A percentile compares a stretch with the other conserved stretches of the same genome.
Conservation (phyloP, 192 early-diverging fungal genomes). For the Chytriomyces sp. region DNA sequence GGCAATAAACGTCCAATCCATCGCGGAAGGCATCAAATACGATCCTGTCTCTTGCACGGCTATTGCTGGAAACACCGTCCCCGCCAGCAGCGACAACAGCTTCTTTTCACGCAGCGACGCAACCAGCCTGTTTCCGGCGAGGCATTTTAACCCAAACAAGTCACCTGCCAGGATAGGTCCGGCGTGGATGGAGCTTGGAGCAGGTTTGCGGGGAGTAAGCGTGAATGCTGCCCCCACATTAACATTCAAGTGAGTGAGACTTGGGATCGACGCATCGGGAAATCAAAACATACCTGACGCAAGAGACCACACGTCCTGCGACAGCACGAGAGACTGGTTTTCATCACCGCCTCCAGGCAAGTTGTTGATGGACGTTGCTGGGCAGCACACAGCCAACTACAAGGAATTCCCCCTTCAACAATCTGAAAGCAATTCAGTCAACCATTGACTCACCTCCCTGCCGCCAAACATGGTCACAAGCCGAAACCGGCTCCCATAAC, state of each 20-base stretch:
- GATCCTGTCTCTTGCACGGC: background rate
- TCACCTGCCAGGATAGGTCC: background rate
- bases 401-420: background rate
- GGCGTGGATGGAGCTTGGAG: background rate
- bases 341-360: conserved; percentile 27
- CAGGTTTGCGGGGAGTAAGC: background rate
- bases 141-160: conserved; percentile 7
- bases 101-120: conserved; percentile 1
- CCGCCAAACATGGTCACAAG: background rate
- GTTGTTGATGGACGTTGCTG: conserved; percentile 5
- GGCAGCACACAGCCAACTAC: background rate
- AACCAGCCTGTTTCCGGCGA: conserved; percentile 4
- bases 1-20: conserved; percentile 5
- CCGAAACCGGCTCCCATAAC: conserved; percentile 14
- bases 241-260: background rate
- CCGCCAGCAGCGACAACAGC: background rate
- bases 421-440: background rate
- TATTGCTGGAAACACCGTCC: background rate
- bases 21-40: conserved; percentile 7
- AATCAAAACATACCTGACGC: conserved; percentile 2
- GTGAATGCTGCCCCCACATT: background rate
- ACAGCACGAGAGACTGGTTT: conserved; percentile 15
- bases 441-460: background rate
- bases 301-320: conserved; percentile 11
- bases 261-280: background rate